These are phyloP conservation scores for Hymenoscyphus repandus DNA, from an alignment of 2,329 filamentous ascomycete genomes.

Conservation along the genomic window DNA sequence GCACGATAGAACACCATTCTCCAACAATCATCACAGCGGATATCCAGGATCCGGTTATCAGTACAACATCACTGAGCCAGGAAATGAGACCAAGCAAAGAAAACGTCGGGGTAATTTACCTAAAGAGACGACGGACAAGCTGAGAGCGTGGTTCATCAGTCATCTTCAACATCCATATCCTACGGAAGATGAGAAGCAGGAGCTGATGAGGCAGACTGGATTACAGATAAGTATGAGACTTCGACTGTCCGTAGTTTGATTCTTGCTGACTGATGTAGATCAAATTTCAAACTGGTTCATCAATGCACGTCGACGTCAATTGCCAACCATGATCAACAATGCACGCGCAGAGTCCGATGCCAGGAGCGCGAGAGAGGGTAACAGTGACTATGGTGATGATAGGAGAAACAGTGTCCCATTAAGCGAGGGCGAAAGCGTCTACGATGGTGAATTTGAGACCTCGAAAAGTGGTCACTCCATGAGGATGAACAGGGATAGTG, in stretches of 20 bases:
- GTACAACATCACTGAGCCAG: slow-evolving; percentile 1
- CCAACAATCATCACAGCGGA: slow-evolving; percentile 10
- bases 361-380: slow-evolving; percentile 14
- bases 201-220: slow-evolving; percentile 69
- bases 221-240: slow-evolving; percentile 67
- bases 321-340: slow-evolving; percentile 55
- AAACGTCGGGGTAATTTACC: slow-evolving; percentile 79
- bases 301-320: slow-evolving; percentile 64
- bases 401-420: slow-evolving; percentile 38
- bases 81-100: slow-evolving; percentile 28
- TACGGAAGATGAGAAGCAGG: slow-evolving; percentile 81
- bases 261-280: slow-evolving; percentile 37
- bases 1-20: slow-evolving; percentile 25
- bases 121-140: slow-evolving; percentile 80
- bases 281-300: slow-evolving; percentile 80
- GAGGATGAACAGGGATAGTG: too few species aligned
- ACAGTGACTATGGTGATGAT: slow-evolving; percentile 35
- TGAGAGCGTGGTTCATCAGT: slow-evolving; percentile 74
- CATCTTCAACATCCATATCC: slow-evolving; percentile 80
- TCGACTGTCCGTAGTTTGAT: background rate
- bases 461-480: background rate
- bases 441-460: slow-evolving; percentile 37
- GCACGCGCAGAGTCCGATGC: slow-evolving; percentile 30
- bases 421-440: slow-evolving; percentile 45
- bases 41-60: background rate